Conservation (phyloP, 2,329 filamentous ascomycete species). For the Diplodia intermedia region DNA sequence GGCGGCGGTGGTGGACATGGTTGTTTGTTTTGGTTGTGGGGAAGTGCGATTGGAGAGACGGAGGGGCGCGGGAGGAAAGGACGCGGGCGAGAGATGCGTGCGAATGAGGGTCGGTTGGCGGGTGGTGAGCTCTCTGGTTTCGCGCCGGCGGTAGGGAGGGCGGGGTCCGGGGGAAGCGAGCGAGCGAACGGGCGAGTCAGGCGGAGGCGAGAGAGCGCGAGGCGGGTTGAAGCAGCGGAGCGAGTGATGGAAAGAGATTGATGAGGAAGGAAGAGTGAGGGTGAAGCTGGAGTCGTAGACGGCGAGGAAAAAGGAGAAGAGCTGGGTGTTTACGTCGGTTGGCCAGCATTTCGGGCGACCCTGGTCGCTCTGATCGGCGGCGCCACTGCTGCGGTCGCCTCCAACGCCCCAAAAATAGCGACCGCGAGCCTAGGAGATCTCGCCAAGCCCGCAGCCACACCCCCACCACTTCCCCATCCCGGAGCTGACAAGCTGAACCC, state of each 20-base stretch:
- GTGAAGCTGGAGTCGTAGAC: neutral
- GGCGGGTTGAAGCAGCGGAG: neutral
- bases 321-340: conserved; percentile 18
- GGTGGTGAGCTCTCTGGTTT: neutral
- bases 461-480: neutral
- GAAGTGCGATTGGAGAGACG: neutral
- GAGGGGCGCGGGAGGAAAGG: too few species aligned
- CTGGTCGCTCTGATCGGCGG: conserved; percentile 22
- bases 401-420: conserved; percentile 27
- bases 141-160: conserved; percentile 9
- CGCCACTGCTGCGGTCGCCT: conserved; percentile 9
- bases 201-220: neutral
- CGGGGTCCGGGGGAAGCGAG: conserved; percentile 10
- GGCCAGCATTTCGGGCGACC: conserved; percentile 6
- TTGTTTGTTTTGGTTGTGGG: neutral
- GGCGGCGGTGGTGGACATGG: neutral
- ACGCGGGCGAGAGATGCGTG: neutral
- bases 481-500: neutral
- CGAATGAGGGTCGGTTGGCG: neutral
- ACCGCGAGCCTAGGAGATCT: neutral
- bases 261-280: neutral
- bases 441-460: conserved; percentile 20
- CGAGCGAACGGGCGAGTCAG: neutral
- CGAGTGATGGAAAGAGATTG: neutral
- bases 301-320: neutral